phyloP scores from a whole-genome alignment of 306 rosid genomes.

The Gastrolobium bilobum region DNA sequence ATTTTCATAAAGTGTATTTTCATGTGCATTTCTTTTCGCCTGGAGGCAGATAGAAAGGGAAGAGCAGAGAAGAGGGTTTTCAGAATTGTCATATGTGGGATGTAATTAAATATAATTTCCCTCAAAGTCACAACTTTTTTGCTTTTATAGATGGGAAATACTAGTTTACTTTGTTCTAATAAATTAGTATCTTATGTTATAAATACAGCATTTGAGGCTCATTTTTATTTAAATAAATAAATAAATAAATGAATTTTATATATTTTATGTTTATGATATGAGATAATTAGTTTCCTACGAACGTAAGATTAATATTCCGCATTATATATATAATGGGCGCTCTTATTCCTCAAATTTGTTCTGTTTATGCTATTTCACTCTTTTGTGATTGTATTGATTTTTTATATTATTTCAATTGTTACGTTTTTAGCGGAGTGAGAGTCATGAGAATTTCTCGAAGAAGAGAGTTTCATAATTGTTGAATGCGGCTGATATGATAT shows the following conservation, averaged over 20 bases:
- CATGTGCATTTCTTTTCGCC: not conserved
- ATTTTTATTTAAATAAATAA: too few species aligned
- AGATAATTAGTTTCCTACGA: too few species aligned
- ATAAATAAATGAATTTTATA: too few species aligned
- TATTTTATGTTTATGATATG: too few species aligned
- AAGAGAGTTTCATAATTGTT: constrained; percentile 21
- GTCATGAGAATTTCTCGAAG: not conserved
- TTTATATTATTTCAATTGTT: not conserved
- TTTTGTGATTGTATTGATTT: constrained; percentile 34
- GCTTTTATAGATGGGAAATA: too few species aligned
- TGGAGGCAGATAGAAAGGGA: not conserved
- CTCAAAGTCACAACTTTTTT: constrained; percentile 1
- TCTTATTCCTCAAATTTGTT: constrained; percentile 1
- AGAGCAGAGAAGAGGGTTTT: constrained; percentile 15
- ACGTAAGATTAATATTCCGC: too few species aligned
- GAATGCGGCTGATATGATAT: not conserved
- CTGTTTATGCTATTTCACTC: constrained; percentile 40
- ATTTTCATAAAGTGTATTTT: not conserved
- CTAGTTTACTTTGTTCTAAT: not conserved
- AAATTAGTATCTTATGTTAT: not conserved
- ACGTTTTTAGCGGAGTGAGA: constrained; percentile 14
- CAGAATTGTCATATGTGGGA: not conserved
- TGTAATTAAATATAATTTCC: not conserved
- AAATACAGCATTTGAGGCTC: not conserved
- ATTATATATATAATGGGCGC: not conserved